phyloP scores from a whole-genome alignment of 768 basidiomycete species.

The Boletus fagicola region DNA sequence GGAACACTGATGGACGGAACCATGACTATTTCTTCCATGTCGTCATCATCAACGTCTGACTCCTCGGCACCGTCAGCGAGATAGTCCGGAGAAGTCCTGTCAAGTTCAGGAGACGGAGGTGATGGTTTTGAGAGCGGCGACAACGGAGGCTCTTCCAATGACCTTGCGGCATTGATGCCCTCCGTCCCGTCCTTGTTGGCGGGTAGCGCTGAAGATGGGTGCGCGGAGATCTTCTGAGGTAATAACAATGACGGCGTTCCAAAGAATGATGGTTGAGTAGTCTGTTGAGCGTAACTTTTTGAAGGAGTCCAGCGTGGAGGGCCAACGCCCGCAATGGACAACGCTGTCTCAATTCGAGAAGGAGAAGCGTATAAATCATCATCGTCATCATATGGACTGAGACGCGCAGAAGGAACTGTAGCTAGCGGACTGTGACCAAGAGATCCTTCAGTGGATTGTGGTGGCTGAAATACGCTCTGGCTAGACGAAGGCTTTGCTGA shows the following conservation, averaged over 20 bases:
- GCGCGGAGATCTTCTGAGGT: conserved; percentile 8
- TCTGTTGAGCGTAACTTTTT: conserved; percentile 10
- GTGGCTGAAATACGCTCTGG: conserved; percentile 1
- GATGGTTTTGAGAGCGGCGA: conserved; percentile 3
- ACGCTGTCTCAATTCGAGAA: conserved; percentile 59
- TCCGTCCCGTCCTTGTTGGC: background rate
- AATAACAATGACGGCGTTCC: conserved; percentile 38
- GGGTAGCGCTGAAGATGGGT: background rate
- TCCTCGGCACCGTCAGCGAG: conserved; percentile 4
- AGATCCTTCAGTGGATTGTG: conserved; percentile 2
- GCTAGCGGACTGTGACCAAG: background rate
- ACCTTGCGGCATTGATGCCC: background rate
- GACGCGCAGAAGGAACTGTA: background rate
- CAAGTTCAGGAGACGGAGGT: conserved; percentile 1
- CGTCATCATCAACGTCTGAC: conserved; percentile 34
- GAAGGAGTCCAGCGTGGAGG: conserved; percentile 28
- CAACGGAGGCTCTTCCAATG: conserved; percentile 6
- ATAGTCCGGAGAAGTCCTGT: background rate
- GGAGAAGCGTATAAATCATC: conserved; percentile 53
- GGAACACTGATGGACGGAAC: background rate
- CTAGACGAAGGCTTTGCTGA: conserved; percentile 4
- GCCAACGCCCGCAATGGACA: conserved; percentile 64
- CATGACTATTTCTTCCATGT: conserved; percentile 39
- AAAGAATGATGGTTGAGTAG: conserved; percentile 32
- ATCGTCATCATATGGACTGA: conserved; percentile 31